These are phyloP conservation scores for Ceratobasidium sp. DNA, from an alignment of 1,284 basidiomycete genomes.

Conservation along the genomic window DNA sequence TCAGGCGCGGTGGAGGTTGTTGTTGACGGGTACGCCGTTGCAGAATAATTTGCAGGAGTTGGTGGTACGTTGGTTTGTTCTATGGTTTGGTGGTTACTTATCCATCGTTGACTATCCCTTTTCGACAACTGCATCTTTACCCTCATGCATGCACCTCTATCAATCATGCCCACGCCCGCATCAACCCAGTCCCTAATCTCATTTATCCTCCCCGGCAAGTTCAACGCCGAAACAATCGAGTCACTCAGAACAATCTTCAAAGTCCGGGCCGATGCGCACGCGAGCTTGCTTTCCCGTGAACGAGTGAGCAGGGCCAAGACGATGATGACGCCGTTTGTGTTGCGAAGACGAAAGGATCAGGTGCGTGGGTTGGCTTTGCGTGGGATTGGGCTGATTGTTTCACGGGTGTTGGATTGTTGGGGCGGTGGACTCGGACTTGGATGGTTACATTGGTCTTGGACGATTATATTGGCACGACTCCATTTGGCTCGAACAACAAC, in stretches of 20 bases:
- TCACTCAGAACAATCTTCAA: constrained; percentile 96
- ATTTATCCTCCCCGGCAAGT: constrained; percentile 94
- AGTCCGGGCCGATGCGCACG: constrained; percentile 85
- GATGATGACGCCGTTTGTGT: constrained; percentile 99
- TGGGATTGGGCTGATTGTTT: too few species aligned
- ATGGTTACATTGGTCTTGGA: too few species aligned
- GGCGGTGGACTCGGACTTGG: too few species aligned
- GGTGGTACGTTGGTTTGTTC: constrained; percentile 65
- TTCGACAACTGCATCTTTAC: neutral
- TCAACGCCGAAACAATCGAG: constrained; percentile 73
- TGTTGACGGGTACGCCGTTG: constrained; percentile 95
- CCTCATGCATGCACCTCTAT: neutral
- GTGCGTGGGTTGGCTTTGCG: too few species aligned
- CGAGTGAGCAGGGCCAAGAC: constrained; percentile 94
- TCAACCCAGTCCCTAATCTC: constrained; percentile 90
- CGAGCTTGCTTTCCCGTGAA: constrained; percentile 86
- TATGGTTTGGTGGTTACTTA: neutral
- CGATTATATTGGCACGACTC: constrained; percentile 28
- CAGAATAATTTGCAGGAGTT: constrained; percentile 94
- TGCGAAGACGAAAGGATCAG: constrained; percentile 93
- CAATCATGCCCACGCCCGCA: neutral
- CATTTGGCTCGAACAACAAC: neutral
- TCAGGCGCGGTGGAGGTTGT: constrained; percentile 85
- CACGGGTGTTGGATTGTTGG: too few species aligned
- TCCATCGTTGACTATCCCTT: neutral